A percentile compares a stretch with the other conserved stretches of the same genome.
Evolutionary conservation across 2,329 filamentous ascomycete species (phyloP).

Genomic region (Cladosporium colombiae): DNA sequence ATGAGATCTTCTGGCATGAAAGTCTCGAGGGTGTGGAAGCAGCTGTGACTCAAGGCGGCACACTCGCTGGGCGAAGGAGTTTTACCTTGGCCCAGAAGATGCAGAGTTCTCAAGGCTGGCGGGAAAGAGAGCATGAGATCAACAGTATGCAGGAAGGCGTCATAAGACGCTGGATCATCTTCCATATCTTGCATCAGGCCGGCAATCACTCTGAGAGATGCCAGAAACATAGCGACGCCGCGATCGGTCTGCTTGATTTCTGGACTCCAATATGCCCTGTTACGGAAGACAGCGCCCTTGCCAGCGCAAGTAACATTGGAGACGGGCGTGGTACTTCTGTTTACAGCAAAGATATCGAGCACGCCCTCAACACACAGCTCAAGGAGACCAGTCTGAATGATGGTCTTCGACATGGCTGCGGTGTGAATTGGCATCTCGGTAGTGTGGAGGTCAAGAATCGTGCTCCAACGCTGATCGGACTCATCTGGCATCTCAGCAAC

Average conservation of each 20-base stretch:
- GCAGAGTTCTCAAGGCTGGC: conserved; percentile 37
- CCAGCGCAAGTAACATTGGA: conserved; percentile 20
- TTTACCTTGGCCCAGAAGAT: conserved; percentile 38
- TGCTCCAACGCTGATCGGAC: background rate
- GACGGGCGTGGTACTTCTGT: conserved; percentile 22
- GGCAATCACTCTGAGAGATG: conserved; percentile 38
- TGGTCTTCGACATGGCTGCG: conserved; percentile 25
- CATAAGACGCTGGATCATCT: conserved; percentile 19
- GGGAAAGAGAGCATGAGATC: conserved; percentile 37
- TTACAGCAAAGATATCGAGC: conserved; percentile 34
- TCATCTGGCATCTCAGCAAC: conserved; percentile 20
- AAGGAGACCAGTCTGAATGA: conserved; percentile 26
- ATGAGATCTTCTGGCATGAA: conserved; percentile 36
- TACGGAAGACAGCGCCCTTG: conserved; percentile 32
- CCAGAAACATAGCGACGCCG: conserved; percentile 40
- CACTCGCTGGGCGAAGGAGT: conserved; percentile 34
- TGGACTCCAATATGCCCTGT: conserved; percentile 34
- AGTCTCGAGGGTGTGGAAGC: conserved; percentile 34
- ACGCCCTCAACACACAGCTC: conserved; percentile 28
- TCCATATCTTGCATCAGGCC: conserved; percentile 27
- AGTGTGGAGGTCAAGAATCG: conserved; percentile 34
- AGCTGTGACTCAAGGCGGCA: conserved; percentile 36
- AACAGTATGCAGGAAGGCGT: conserved; percentile 36
- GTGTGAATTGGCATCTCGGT: conserved; percentile 34
- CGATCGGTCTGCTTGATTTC: conserved; percentile 34